A percentile compares a stretch with the other conserved stretches of the same genome.
phyloP scores from a whole-genome alignment of 805 yeast species.

The Yamadazyma laniorum region DNA sequence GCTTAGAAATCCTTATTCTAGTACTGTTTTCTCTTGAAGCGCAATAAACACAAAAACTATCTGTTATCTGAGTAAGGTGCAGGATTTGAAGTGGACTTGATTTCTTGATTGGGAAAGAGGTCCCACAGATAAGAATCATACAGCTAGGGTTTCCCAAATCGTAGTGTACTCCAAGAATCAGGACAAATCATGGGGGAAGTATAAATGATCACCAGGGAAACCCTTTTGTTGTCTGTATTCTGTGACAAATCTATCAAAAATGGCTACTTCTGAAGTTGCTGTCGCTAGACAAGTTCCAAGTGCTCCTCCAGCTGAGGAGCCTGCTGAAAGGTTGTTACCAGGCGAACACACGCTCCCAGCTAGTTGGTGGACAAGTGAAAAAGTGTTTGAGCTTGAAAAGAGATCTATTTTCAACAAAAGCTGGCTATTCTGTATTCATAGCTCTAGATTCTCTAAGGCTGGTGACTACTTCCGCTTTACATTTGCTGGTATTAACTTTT shows the following conservation, averaged over 20 bases:
- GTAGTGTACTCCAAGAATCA: neutral
- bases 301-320: slow-evolving; percentile 19
- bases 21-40: too few relatives aligned
- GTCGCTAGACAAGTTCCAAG: slow-evolving; percentile 16
- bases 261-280: slow-evolving; percentile 8
- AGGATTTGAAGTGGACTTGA: slow-evolving; percentile 1
- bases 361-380: slow-evolving; percentile 64
- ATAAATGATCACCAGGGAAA: neutral
- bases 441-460: slow-evolving; percentile 52
- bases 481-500: slow-evolving; percentile 53
- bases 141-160: neutral
- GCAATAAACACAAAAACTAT: too few relatives aligned
- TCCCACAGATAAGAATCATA: slow-evolving; percentile 10
- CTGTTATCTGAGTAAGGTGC: too few relatives aligned
- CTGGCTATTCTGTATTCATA: slow-evolving; percentile 55
- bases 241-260: too few relatives aligned
- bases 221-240: too few relatives aligned
- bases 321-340: slow-evolving; percentile 14
- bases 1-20: neutral
- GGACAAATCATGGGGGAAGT: neutral
- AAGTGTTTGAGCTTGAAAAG: slow-evolving; percentile 57
- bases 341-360: slow-evolving; percentile 57
- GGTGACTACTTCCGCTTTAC: slow-evolving; percentile 56
- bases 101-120: slow-evolving; percentile 7
- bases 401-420: slow-evolving; percentile 55